These are phyloP conservation scores for Tricharina praecox DNA, from an alignment of 495 filamentous ascomycete species.

Conservation along the genomic window DNA sequence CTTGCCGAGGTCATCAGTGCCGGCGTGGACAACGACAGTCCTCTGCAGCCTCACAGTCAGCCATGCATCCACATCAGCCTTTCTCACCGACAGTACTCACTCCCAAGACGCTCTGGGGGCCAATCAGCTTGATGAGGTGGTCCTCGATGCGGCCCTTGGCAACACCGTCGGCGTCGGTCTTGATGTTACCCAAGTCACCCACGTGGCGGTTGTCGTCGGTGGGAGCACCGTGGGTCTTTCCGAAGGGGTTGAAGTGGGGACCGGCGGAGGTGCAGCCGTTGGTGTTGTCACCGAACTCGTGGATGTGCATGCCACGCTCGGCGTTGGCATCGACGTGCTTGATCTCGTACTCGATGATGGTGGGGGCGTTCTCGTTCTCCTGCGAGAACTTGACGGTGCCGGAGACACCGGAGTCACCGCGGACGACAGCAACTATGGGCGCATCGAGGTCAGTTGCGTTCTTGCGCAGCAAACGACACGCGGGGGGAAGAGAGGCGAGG, in stretches of 20 bases:
- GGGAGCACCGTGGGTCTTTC: constrained; percentile 82
- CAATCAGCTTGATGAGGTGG: constrained; percentile 79
- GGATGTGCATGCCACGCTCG: constrained; percentile 92
- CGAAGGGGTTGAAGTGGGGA: constrained; percentile 93
- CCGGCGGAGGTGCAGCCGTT: constrained; percentile 97
- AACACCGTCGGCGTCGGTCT: constrained; percentile 82
- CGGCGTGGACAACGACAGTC: constrained; percentile 84
- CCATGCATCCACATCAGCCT: no score
- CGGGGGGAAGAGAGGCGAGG: neutral
- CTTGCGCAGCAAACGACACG: neutral
- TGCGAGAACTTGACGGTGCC: constrained; percentile 95
- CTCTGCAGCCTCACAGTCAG: constrained; percentile 42
- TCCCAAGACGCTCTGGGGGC: constrained; percentile 85
- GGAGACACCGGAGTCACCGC: constrained; percentile 84
- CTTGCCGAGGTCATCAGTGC: constrained; percentile 88
- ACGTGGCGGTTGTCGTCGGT: constrained; percentile 71
- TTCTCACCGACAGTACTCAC: no score
- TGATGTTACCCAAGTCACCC: constrained; percentile 92
- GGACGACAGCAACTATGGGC: constrained; percentile 73
- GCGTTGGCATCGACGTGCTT: constrained; percentile 83
- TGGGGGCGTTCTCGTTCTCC: constrained; percentile 56
- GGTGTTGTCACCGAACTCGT: constrained; percentile 98
- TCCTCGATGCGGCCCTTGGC: constrained; percentile 59
- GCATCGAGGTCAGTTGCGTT: neutral
- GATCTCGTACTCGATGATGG: constrained; percentile 84